Percentiles rank a stretch among this genome's conserved stretches.
phyloP scores from a whole-genome alignment of 1,139 yeast genomes.

The Yamadazyma dushanensis region DNA sequence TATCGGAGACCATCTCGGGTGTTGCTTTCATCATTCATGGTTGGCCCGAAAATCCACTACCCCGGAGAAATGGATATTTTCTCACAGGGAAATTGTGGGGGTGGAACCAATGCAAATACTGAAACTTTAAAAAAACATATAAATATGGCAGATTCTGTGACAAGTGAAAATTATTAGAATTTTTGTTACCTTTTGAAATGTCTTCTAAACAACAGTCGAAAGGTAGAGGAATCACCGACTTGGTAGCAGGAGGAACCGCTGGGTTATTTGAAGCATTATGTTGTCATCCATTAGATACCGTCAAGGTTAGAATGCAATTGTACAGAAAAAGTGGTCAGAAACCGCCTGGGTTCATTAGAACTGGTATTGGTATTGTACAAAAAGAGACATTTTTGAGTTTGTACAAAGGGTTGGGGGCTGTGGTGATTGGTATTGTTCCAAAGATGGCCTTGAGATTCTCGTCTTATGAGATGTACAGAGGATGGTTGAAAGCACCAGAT shows the following conservation, averaged over 20 bases:
- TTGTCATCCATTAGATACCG: constrained; percentile 94
- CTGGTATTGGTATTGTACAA: constrained; percentile 76
- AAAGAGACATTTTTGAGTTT: constrained; percentile 85
- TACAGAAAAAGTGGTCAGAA: constrained; percentile 62
- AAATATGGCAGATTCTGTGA: neutral
- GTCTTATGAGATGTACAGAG: constrained; percentile 86
- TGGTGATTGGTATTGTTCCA: constrained; percentile 94
- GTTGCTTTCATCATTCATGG: neutral
- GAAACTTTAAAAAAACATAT: constrained; percentile 6
- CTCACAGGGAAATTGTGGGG: constrained; percentile 17
- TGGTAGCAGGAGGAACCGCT: constrained; percentile 95
- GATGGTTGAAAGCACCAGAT: constrained; percentile 60
- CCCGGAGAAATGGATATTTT: constrained; percentile 17
- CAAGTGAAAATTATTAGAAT: neutral
- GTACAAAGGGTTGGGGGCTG: constrained; percentile 96
- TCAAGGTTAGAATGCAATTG: constrained; percentile 96
- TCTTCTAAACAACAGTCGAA: constrained; percentile 17
- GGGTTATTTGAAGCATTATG: constrained; percentile 94
- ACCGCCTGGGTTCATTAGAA: constrained; percentile 81
- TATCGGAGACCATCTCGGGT: too few relatives aligned
- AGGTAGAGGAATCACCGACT: constrained; percentile 60
- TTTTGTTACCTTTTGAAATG: constrained; percentile 5
- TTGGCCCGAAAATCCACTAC: constrained; percentile 3
- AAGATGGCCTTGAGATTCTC: constrained; percentile 97
- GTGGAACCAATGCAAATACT: constrained; percentile 4